Conservation (phyloP, 108 stramenopile species). For the Cyclotella baltica region DNA sequence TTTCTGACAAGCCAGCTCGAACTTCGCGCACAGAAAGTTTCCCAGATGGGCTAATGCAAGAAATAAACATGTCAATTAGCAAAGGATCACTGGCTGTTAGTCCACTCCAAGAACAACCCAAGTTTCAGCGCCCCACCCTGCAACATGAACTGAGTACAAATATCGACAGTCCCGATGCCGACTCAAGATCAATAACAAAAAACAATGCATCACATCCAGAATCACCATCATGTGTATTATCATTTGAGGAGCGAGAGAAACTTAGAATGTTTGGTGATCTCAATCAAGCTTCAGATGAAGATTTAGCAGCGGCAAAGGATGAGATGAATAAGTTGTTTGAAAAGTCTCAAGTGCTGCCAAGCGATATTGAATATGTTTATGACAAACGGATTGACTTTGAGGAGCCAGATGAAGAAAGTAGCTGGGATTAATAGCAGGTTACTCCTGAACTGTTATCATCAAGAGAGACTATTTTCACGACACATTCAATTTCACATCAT, state of each 20-base stretch:
- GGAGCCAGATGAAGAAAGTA: slow-evolving; percentile 54
- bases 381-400: slow-evolving; percentile 58
- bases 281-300: slow-evolving; percentile 49
- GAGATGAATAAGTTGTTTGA: slow-evolving; percentile 55
- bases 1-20: background rate
- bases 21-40: background rate
- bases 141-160: background rate
- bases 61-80: background rate
- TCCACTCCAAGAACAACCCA: background rate
- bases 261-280: slow-evolving; percentile 39
- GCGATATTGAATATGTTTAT: slow-evolving; percentile 55
- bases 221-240: background rate
- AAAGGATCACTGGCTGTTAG: background rate
- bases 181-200: too few relatives aligned
- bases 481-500: too few relatives aligned
- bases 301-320: slow-evolving; percentile 46
- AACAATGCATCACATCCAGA: too few relatives aligned
- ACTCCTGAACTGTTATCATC: too few relatives aligned
- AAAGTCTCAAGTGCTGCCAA: slow-evolving; percentile 34
- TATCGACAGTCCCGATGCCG: too few relatives aligned
- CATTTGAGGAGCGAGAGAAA: slow-evolving; percentile 8
- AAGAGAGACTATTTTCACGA: too few relatives aligned
- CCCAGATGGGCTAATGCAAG: background rate
- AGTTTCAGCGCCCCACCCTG: background rate
- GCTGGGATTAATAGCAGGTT: slow-evolving; percentile 49